phyloP scores from a whole-genome alignment of 345 rosid species.

The Rhizophora apiculata region DNA sequence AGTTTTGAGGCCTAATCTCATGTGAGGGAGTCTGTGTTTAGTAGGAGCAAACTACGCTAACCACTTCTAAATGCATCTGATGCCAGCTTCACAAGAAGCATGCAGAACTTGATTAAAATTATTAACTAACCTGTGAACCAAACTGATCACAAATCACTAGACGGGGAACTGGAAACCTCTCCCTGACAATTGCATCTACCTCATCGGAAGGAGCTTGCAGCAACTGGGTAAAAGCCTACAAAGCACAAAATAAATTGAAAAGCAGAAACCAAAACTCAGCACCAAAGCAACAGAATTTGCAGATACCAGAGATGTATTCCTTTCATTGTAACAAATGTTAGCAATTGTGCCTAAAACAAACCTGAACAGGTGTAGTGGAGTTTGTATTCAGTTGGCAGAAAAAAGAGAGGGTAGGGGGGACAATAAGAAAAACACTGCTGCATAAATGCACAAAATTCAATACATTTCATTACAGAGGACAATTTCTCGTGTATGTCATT shows the following conservation, averaged over 20 bases:
- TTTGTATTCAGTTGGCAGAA: no score
- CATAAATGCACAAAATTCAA: not conserved
- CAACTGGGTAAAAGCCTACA: conserved; percentile 74
- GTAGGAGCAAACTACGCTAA: no score
- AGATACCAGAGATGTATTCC: no score
- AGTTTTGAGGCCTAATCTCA: no score
- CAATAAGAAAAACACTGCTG: no score
- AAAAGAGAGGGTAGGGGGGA: no score
- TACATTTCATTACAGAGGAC: not conserved
- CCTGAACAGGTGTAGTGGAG: no score
- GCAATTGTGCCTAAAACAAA: no score
- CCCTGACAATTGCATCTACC: conserved; percentile 57
- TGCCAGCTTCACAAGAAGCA: not conserved
- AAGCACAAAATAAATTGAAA: not conserved
- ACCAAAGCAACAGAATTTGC: no score
- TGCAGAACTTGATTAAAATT: not conserved
- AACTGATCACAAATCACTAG: conserved; percentile 90
- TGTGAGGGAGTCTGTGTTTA: no score
- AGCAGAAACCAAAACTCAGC: no score
- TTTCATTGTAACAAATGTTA: no score
- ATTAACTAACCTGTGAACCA: conserved; percentile 79
- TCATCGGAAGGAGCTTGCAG: conserved; percentile 72
- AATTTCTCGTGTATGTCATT: not conserved
- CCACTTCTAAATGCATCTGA: not conserved
- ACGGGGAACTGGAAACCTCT: conserved; percentile 94